A percentile compares a stretch with the other conserved stretches of the same genome.
Evolutionary conservation across 371 early-diverging fungal species (phyloP).

Genomic region (Phascolomyces articulosus): DNA sequence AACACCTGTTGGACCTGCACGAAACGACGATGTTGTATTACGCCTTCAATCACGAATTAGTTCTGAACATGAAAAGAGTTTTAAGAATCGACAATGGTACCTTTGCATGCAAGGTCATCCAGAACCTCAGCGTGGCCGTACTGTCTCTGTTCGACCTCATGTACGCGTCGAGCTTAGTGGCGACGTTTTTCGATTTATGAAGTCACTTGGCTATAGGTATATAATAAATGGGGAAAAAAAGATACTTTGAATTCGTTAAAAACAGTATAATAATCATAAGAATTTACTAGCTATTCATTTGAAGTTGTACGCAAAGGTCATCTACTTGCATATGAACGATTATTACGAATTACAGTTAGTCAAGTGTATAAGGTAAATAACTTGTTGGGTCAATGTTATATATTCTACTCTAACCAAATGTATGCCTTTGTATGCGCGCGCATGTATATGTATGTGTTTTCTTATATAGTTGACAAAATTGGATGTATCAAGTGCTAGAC

Average conservation of each 20-base stretch:
- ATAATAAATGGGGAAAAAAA: neutral
- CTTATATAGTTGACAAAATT: constrained; percentile 32
- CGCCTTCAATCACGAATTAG: constrained; percentile 44
- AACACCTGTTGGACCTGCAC: constrained; percentile 50
- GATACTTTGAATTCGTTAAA: neutral
- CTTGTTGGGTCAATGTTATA: too few species aligned
- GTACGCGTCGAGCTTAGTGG: constrained; percentile 48
- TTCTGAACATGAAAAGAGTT: constrained; percentile 41
- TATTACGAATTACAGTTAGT: constrained; percentile 39
- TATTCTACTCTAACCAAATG: too few species aligned
- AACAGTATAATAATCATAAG: neutral
- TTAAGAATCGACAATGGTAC: constrained; percentile 51
- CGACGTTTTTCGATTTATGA: constrained; percentile 53
- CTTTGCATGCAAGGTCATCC: constrained; percentile 52
- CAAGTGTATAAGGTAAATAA: constrained; percentile 42
- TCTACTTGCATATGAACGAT: constrained; percentile 41
- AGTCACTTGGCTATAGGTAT: constrained; percentile 47
- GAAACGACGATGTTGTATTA: constrained; percentile 54
- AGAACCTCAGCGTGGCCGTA: constrained; percentile 49
- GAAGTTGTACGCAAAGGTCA: constrained; percentile 52
- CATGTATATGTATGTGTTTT: too few species aligned
- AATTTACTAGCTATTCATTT: constrained; percentile 43
- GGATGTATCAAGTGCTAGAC: constrained; percentile 33
- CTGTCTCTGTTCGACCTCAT: constrained; percentile 50
- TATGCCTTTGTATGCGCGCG: too few species aligned